phyloP scores from a whole-genome alignment of 371 early-diverging fungal genomes.

The Mucor sp. region DNA sequence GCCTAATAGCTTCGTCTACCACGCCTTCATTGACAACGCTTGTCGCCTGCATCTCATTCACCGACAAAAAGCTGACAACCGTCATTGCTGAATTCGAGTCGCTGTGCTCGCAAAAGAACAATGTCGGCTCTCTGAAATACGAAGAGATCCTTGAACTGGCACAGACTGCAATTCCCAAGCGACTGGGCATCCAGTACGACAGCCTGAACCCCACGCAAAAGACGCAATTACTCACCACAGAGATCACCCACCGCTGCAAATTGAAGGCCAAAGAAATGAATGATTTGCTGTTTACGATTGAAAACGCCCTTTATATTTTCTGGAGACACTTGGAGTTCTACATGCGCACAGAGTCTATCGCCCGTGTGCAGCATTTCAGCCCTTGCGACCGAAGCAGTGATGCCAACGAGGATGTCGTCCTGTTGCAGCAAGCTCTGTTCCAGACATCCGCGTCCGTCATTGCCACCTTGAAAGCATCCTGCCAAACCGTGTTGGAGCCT shows the following conservation, averaged over 20 bases:
- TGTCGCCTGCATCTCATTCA: conserved; percentile 23
- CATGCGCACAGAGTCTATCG: conserved; percentile 14
- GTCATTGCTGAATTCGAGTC: conserved; percentile 20
- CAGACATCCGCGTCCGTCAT: conserved; percentile 29
- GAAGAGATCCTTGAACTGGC: conserved; percentile 36
- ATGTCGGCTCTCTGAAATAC: conserved; percentile 32
- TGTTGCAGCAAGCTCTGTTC: conserved; percentile 28
- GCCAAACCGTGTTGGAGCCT: conserved; percentile 19
- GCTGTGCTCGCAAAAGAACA: conserved; percentile 25
- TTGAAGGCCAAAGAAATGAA: conserved; percentile 26
- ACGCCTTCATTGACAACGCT: conserved; percentile 35
- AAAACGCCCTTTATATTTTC: conserved; percentile 29
- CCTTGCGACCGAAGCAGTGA: conserved; percentile 21
- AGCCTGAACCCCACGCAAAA: conserved; percentile 35
- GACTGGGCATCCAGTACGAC: conserved; percentile 31
- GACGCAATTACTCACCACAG: conserved; percentile 28
- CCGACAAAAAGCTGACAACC: conserved; percentile 16
- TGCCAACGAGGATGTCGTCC: conserved; percentile 18
- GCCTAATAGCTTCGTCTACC: conserved; percentile 17
- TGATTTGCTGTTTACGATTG: conserved; percentile 27
- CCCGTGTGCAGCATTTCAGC: conserved; percentile 13
- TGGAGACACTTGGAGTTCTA: conserved; percentile 46
- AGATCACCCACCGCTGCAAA: conserved; percentile 20
- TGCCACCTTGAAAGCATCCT: conserved; percentile 15
- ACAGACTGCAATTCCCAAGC: conserved; percentile 29